phyloP scores from a whole-genome alignment of 768 basidiomycete species.

The Cystofilobasidium bisporidii region DNA sequence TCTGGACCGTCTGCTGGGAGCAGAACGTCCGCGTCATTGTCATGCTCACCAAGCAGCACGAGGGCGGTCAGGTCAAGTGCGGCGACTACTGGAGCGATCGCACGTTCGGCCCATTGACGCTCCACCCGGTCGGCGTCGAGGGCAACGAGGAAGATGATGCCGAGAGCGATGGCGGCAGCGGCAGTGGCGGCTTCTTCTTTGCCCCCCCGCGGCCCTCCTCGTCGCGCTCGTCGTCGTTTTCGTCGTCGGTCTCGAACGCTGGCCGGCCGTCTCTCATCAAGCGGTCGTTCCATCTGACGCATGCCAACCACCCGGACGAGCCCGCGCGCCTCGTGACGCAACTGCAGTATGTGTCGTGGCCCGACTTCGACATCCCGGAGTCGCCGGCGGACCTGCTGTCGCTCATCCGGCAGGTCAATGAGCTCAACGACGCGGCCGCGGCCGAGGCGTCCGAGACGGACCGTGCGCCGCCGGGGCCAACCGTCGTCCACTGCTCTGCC shows the following conservation, averaged over 20 bases:
- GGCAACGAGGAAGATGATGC: constrained; percentile 39
- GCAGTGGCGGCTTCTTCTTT: constrained; percentile 46
- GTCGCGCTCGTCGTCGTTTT: constrained; percentile 12
- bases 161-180: constrained; percentile 9
- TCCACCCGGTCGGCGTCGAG: constrained; percentile 48
- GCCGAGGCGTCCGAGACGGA: constrained; percentile 2
- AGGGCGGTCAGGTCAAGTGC: constrained; percentile 81
- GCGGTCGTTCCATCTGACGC: constrained; percentile 55
- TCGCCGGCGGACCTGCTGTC: constrained; percentile 64
- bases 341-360: constrained; percentile 89
- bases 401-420: constrained; percentile 63
- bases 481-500: constrained; percentile 81
- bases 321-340: constrained; percentile 65
- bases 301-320: constrained; percentile 52
- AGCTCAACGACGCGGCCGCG: constrained; percentile 29
- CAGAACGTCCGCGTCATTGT: constrained; percentile 90
- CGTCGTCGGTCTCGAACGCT: neutral
- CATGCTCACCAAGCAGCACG: constrained; percentile 89
- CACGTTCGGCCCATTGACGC: constrained; percentile 59
- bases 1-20: constrained; percentile 95
- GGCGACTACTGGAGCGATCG: constrained; percentile 68
- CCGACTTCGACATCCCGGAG: constrained; percentile 89
- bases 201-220: constrained; percentile 31
- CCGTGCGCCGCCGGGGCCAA: constrained; percentile 42
- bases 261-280: constrained; percentile 37